phyloP scores from a whole-genome alignment of 1,139 yeast genomes.

The Schizosaccharomyces versatilis region DNA sequence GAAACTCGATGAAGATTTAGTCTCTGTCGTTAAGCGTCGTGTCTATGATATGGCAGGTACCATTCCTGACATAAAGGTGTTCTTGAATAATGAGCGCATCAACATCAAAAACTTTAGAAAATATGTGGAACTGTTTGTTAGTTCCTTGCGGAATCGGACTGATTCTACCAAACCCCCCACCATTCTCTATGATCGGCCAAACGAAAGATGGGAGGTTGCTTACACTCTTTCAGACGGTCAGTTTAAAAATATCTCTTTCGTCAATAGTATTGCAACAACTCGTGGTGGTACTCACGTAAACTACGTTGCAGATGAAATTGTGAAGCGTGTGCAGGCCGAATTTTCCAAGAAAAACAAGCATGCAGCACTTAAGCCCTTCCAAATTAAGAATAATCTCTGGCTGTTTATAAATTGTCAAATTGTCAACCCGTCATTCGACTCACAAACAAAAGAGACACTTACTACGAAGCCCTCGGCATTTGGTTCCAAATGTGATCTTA shows the following conservation, averaged over 20 bases:
- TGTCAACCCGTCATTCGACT: slow-evolving; percentile 93
- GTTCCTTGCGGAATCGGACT: slow-evolving; percentile 30
- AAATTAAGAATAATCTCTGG: slow-evolving; percentile 76
- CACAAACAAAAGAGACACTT: slow-evolving; percentile 90
- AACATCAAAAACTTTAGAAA: slow-evolving; percentile 55
- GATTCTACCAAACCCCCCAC: slow-evolving; percentile 19
- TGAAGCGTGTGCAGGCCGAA: slow-evolving; percentile 46
- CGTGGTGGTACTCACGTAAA: slow-evolving; percentile 93
- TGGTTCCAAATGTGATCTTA: slow-evolving; percentile 58
- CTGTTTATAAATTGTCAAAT: slow-evolving; percentile 75
- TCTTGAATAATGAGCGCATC: slow-evolving; percentile 51
- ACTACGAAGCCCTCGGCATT: slow-evolving; percentile 76
- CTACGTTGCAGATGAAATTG: slow-evolving; percentile 64
- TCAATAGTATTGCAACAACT: slow-evolving; percentile 92
- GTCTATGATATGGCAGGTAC: slow-evolving; percentile 93
- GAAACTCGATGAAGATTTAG: slow-evolving; percentile 52
- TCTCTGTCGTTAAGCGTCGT: slow-evolving; percentile 74
- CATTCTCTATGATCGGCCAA: slow-evolving; percentile 56
- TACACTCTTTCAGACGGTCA: slow-evolving; percentile 80
- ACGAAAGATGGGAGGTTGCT: slow-evolving; percentile 84
- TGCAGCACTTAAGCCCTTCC: slow-evolving; percentile 64
- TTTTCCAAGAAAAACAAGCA: slow-evolving; percentile 59
- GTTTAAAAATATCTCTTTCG: slow-evolving; percentile 89
- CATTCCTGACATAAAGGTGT: slow-evolving; percentile 63
- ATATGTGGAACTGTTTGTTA: slow-evolving; percentile 77